Conservation (phyloP, 352 stramenopile species). For the Phytophthora kernoviae region DNA sequence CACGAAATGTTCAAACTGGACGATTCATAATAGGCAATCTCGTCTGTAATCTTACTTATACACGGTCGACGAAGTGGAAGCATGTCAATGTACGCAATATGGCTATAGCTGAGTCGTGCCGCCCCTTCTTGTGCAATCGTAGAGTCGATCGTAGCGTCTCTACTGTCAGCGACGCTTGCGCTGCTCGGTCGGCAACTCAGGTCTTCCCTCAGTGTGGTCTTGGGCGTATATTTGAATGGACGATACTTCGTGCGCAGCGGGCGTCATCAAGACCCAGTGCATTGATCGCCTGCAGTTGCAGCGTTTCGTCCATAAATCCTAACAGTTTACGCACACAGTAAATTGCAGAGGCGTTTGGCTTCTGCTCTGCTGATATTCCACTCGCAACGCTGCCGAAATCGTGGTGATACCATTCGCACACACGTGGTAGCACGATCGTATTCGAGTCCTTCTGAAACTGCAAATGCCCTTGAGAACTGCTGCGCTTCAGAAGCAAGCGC, state of each 20-base stretch:
- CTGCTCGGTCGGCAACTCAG: slow-evolving; percentile 8
- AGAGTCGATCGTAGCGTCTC: slow-evolving; percentile 6
- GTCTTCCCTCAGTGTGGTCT: slow-evolving; percentile 32
- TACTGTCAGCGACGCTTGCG: background rate
- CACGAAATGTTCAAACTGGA: background rate
- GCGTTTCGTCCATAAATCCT: slow-evolving; percentile 57
- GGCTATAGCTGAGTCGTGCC: slow-evolving; percentile 25
- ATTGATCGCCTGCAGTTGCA: slow-evolving; percentile 54
- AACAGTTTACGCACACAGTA: slow-evolving; percentile 78
- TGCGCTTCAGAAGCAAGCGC: slow-evolving; percentile 32
- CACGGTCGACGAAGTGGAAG: slow-evolving; percentile 7
- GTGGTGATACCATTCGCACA: slow-evolving; percentile 78
- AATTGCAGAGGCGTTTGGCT: slow-evolving; percentile 32
- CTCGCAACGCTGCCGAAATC: slow-evolving; percentile 49
- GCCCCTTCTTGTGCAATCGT: slow-evolving; percentile 13
- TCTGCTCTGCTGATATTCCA: slow-evolving; percentile 19
- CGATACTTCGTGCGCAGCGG: slow-evolving; percentile 61
- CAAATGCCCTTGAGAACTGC: slow-evolving; percentile 27
- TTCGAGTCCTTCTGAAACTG: slow-evolving; percentile 36
- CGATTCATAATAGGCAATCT: background rate
- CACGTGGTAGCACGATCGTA: slow-evolving; percentile 55
- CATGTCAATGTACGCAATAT: background rate
- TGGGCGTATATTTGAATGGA: slow-evolving; percentile 59
- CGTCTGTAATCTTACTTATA: slow-evolving; percentile 30
- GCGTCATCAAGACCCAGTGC: slow-evolving; percentile 47